Evolutionary conservation across 2,329 filamentous ascomycete species (phyloP).

Genomic region (Xylaria multiplex): DNA sequence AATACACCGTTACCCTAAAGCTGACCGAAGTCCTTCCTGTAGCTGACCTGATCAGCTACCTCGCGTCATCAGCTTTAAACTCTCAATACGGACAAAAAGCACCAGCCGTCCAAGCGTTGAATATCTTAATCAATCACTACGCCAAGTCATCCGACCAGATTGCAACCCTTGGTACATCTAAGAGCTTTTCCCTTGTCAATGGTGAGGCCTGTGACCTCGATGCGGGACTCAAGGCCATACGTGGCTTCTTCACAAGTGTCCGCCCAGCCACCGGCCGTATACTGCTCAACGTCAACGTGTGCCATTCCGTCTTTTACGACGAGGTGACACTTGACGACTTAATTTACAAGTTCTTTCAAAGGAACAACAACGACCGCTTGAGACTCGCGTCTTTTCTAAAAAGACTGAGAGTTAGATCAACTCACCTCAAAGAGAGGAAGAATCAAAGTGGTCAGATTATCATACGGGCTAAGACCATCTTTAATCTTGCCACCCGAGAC

Average conservation of each 20-base stretch:
- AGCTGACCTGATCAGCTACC: slow-evolving; percentile 14
- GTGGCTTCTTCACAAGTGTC: slow-evolving; percentile 51
- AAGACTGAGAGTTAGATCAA: slow-evolving; percentile 12
- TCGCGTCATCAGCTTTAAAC: slow-evolving; percentile 28
- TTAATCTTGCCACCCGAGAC: background rate
- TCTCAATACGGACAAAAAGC: slow-evolving; percentile 41
- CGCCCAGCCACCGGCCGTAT: slow-evolving; percentile 49
- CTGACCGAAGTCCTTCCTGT: background rate
- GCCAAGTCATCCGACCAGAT: slow-evolving; percentile 43
- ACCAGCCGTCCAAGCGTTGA: slow-evolving; percentile 40
- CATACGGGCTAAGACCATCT: slow-evolving; percentile 18
- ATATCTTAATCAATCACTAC: slow-evolving; percentile 49
- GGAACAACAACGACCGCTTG: background rate
- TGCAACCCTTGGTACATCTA: slow-evolving; percentile 46
- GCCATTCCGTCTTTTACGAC: slow-evolving; percentile 50
- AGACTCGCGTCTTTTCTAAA: slow-evolving; percentile 12
- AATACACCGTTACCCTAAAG: slow-evolving; percentile 14
- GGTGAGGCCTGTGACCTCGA: slow-evolving; percentile 41
- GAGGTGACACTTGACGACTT: background rate
- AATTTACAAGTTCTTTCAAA: background rate
- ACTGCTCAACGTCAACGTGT: slow-evolving; percentile 52
- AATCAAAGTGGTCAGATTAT: slow-evolving; percentile 11
- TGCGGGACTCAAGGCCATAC: slow-evolving; percentile 45
- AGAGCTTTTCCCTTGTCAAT: slow-evolving; percentile 43
- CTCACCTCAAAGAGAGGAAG: slow-evolving; percentile 12